These are phyloP conservation scores for Cercophora sp. DNA, from an alignment of 495 filamentous ascomycete genomes.

Conservation along the genomic window DNA sequence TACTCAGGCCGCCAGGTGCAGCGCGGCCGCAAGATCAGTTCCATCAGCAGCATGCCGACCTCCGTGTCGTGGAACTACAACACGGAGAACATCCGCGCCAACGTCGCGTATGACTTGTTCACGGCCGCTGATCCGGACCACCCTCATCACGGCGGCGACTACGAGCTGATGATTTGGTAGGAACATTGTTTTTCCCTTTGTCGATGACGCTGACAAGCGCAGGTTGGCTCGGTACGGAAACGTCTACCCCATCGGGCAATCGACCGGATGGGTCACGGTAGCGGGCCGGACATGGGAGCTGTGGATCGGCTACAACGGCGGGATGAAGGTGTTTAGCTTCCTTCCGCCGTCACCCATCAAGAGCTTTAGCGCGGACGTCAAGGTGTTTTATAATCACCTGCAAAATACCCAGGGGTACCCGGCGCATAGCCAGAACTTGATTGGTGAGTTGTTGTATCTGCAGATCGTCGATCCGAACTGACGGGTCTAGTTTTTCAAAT, in stretches of 20 bases:
- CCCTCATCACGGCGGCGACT: slow-evolving; percentile 42
- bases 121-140: slow-evolving; percentile 44
- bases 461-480: slow-evolving; percentile 5
- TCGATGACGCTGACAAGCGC: background rate
- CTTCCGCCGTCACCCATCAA: slow-evolving; percentile 29
- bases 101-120: slow-evolving; percentile 49
- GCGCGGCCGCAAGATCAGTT: slow-evolving; percentile 31
- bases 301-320: slow-evolving; percentile 35
- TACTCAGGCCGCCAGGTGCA: slow-evolving; percentile 30
- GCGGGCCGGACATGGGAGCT: slow-evolving; percentile 36
- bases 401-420: slow-evolving; percentile 34
- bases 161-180: slow-evolving; percentile 52
- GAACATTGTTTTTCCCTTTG: slow-evolving; percentile 13
- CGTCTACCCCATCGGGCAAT: slow-evolving; percentile 39
- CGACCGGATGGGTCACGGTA: slow-evolving; percentile 27
- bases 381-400: slow-evolving; percentile 43
- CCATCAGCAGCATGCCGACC: slow-evolving; percentile 36
- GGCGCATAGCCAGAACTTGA: slow-evolving; percentile 39
- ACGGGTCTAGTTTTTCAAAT: slow-evolving; percentile 35
- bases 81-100: slow-evolving; percentile 35
- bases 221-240: slow-evolving; percentile 36
- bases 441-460: slow-evolving; percentile 33
- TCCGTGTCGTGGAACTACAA: slow-evolving; percentile 38
- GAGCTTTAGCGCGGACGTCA: slow-evolving; percentile 37
- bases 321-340: slow-evolving; percentile 46